Conservation (phyloP, 371 early-diverging fungal species). For the Saksenaea oblongispora region DNA sequence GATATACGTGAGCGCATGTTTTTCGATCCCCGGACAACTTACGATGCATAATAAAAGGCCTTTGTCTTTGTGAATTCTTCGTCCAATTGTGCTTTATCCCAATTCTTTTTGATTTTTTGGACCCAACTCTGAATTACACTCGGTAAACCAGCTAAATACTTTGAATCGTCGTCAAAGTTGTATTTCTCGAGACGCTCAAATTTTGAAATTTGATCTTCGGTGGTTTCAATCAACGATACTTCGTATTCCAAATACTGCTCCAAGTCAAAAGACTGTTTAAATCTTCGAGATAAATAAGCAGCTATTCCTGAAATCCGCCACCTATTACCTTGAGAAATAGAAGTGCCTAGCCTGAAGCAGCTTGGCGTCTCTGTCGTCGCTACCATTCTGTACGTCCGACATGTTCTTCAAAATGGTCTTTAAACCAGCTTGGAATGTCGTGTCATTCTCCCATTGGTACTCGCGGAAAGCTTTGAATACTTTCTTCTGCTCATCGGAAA, state of each 20-base stretch:
- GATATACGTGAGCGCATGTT: not conserved
- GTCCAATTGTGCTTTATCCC: constrained; percentile 52
- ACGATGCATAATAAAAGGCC: constrained; percentile 57
- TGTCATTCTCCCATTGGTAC: constrained; percentile 50
- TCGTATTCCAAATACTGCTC: constrained; percentile 49
- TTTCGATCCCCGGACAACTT: constrained; percentile 9
- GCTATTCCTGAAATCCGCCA: not conserved
- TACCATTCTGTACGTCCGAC: not conserved
- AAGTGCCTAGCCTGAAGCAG: constrained; percentile 57
- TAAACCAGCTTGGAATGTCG: constrained; percentile 50
- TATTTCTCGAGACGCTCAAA: constrained; percentile 52
- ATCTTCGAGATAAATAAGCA: constrained; percentile 26
- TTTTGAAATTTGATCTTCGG: constrained; percentile 21
- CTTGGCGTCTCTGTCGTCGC: constrained; percentile 11
- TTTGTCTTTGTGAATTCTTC: constrained; percentile 51
- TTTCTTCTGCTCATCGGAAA: constrained; percentile 11
- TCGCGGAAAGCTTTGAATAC: constrained; percentile 12
- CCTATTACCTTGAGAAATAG: constrained; percentile 47
- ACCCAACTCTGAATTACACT: constrained; percentile 48
- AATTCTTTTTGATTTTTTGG: constrained; percentile 16
- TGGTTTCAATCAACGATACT: constrained; percentile 19
- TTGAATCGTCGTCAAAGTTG: constrained; percentile 50
- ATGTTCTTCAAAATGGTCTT: constrained; percentile 28
- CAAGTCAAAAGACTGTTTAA: constrained; percentile 44
- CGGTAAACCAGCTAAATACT: constrained; percentile 47